These are phyloP conservation scores for Agapanthus africanus DNA, from an alignment of 106 monocot species.

Conservation along the genomic window DNA sequence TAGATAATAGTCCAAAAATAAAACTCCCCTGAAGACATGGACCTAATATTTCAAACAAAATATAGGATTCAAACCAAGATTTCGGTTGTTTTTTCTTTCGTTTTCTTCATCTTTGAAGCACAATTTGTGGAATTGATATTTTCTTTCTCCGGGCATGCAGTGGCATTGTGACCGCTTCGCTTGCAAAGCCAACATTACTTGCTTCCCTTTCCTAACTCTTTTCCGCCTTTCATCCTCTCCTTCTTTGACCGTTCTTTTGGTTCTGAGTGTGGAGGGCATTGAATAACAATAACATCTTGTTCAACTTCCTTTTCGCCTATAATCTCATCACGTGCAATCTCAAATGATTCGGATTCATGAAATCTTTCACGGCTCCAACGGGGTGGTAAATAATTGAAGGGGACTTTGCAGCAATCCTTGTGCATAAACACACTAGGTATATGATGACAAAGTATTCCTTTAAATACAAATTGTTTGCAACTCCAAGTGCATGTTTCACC, in stretches of 20 bases:
- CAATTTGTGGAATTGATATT: not conserved
- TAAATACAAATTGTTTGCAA: slow-evolving; percentile 8
- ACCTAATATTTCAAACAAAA: slow-evolving; percentile 4
- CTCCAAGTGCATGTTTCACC: not conserved
- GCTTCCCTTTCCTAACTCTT: not conserved
- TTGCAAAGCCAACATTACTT: not conserved
- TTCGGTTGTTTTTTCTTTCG: not conserved
- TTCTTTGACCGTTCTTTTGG: not conserved
- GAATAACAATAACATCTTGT: not conserved
- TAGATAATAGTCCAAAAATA: too few species aligned
- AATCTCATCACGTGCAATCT: not conserved
- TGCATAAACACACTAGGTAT: not conserved
- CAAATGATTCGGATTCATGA: not conserved
- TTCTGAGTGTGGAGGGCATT: not conserved
- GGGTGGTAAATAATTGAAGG: not conserved
- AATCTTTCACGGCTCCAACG: too few species aligned
- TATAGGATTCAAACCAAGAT: slow-evolving; percentile 7
- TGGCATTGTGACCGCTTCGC: not conserved
- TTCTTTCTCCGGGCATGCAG: not conserved
- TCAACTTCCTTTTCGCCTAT: not conserved
- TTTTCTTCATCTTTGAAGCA: not conserved
- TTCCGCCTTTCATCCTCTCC: not conserved
- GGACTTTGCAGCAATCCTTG: not conserved
- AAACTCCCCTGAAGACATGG: too few species aligned
- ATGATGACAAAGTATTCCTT: slow-evolving; percentile 5